A percentile compares a stretch with the other conserved stretches of the same genome.
Evolutionary conservation across 805 yeast genomes (phyloP).

Genomic region (Nakazawaea holstii): DNA sequence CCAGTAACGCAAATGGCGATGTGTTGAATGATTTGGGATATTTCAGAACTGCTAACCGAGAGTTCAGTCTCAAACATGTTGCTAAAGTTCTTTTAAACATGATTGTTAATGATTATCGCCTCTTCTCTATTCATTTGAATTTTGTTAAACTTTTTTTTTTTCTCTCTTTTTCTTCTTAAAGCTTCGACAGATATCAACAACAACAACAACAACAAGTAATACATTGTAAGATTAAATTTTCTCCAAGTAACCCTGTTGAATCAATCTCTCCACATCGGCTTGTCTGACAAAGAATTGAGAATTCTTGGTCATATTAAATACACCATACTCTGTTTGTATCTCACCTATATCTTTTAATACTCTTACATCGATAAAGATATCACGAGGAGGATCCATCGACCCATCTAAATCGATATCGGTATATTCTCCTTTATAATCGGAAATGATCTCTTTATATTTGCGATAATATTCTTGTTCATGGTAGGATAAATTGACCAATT

Average conservation of each 20-base stretch:
- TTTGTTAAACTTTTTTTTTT: background rate
- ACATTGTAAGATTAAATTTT: no score
- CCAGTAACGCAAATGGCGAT: no score
- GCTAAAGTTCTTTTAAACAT: no score
- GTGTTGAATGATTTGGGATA: no score
- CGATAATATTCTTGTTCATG: conserved; percentile 76
- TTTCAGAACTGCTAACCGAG: no score
- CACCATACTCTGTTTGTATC: conserved; percentile 95
- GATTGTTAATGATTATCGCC: no score
- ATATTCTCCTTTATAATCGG: conserved; percentile 73
- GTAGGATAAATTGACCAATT: conserved; percentile 55
- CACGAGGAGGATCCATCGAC: conserved; percentile 83
- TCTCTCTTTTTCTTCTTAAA: background rate
- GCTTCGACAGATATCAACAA: no score
- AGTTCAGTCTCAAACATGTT: no score
- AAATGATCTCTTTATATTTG: conserved; percentile 63
- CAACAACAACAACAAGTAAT: no score
- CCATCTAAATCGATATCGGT: conserved; percentile 86
- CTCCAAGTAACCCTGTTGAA: conserved; percentile 90
- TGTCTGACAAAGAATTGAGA: conserved; percentile 93
- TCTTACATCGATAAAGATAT: conserved; percentile 89
- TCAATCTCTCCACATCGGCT: conserved; percentile 87
- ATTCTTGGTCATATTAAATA: conserved; percentile 85
- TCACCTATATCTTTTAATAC: conserved; percentile 95
- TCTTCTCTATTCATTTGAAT: no score